Base-by-base conservation (phyloP, 2,329 filamentous ascomycete species). In the Alternaria brassicicola region DNA sequence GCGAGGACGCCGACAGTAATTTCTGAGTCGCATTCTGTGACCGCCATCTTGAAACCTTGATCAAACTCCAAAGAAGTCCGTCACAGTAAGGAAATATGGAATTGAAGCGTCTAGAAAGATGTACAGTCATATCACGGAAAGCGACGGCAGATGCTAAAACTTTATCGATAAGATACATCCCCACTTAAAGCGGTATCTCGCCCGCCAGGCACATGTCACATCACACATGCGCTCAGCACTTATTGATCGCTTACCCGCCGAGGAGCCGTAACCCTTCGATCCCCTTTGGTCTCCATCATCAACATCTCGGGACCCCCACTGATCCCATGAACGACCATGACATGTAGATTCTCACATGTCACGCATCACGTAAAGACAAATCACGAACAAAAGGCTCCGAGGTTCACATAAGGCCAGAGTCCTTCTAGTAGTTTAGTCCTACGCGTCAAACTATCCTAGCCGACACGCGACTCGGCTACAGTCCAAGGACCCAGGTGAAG, bases 1-100 rank as follows among this genome's bases (percentile, higher is more conserved):
- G 95, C 88, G 35, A 89, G 82, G 31, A 89, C 86, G 63, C 87
- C 87, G 45, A 89, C 80, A 15, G 83, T 86, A 55, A 86, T 55
- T 0, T 35, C 30, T 3, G 23, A 13, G 9, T 21, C n/a, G 17
- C n/a, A 52, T 21, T 65, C 61, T 4, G 59, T 59, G 42, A 72
- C 65, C 7, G 72, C 73, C 73, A 76, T 76, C 0, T 19, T 57
- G 31, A 30, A 30, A 33, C 6, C 0, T 8, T 4, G 19, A 39
- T 15, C 10, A 42, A 6, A 57, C 10, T 1, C 38, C 47, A 26
- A 23, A 9, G 53, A 58, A 57, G 43, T 42, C 57, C 61, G 54
- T 43, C 31, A 55, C 52, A 13, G 49, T 35, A 31, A 33, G 23
- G 36, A 61, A 59, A 45, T 36, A 36, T 48, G 33, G 33, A 45